Conservation (phyloP, 1,284 basidiomycete genomes). For the Moesziomyces sp. region DNA sequence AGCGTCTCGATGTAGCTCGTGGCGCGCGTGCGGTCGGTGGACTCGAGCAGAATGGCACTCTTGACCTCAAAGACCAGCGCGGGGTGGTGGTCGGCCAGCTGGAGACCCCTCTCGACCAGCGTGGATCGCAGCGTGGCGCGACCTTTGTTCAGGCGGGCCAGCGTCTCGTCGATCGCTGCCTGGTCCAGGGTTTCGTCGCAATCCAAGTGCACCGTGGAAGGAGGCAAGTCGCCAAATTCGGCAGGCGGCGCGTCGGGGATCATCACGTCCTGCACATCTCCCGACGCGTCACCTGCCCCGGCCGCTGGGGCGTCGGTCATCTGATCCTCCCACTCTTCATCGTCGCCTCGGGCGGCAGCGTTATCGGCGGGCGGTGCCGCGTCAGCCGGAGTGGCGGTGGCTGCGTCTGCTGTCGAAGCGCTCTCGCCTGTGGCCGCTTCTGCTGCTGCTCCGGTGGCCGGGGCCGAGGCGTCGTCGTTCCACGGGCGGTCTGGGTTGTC, state of each 20-base stretch:
- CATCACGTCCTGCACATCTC: conserved; percentile 36
- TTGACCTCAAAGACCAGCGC: conserved; percentile 86
- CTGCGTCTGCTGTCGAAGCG: conserved; percentile 2
- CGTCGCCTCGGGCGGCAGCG: conserved; percentile 34
- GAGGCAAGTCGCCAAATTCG: neutral
- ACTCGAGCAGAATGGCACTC: conserved; percentile 54
- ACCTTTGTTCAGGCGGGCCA: conserved; percentile 33
- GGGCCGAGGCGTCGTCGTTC: conserved; percentile 17
- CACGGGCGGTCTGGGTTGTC: conserved; percentile 43
- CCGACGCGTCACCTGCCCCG: conserved; percentile 33
- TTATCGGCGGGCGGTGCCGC: conserved; percentile 33
- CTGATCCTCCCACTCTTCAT: conserved; percentile 24
- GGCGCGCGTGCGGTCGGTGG: conserved; percentile 24
- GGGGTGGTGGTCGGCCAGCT: conserved; percentile 85
- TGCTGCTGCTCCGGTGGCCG: conserved; percentile 5
- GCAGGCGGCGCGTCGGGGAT: conserved; percentile 15
- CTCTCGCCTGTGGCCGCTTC: conserved; percentile 3
- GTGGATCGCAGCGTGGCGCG: conserved; percentile 70
- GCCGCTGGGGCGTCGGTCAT: conserved; percentile 51
- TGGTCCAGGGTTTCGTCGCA: conserved; percentile 33
- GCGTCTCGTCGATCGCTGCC: conserved; percentile 33
- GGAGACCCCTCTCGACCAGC: conserved; percentile 69
- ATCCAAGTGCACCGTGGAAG: conserved; percentile 3
- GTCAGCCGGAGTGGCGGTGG: conserved; percentile 68
- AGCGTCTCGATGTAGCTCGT: conserved; percentile 31